Evolutionary conservation across 257 asterid species (phyloP).

Genomic region (Echium plantagineum): DNA sequence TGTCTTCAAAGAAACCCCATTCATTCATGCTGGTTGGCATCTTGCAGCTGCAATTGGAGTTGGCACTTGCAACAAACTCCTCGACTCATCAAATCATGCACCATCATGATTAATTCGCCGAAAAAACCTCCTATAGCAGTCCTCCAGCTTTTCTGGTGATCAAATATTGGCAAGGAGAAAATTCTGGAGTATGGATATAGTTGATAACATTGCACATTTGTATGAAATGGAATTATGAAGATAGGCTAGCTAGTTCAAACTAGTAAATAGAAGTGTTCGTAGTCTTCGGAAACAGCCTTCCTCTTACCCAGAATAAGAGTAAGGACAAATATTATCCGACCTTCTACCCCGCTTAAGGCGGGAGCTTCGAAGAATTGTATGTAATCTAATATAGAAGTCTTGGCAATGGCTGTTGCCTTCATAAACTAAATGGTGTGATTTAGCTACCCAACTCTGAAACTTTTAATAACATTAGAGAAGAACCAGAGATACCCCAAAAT

Average conservation of each 20-base stretch:
- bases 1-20: conserved; percentile 59
- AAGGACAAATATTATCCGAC: too few relatives aligned
- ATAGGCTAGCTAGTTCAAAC: neutral
- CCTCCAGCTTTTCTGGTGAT: neutral
- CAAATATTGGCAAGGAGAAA: neutral
- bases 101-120: conserved; percentile 34
- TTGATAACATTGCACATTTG: neutral
- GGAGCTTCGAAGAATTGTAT: too few relatives aligned
- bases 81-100: conserved; percentile 25
- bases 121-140: conserved; percentile 21
- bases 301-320: too few relatives aligned
- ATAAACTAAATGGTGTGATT: neutral
- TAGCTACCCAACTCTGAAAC: too few relatives aligned
- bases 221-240: neutral
- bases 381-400: neutral
- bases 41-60: conserved; percentile 90
- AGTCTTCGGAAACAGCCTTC: too few relatives aligned
- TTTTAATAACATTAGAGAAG: too few relatives aligned
- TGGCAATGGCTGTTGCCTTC: neutral
- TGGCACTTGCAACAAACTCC: conserved; percentile 70
- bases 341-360: too few relatives aligned
- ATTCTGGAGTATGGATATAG: neutral
- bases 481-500: too few relatives aligned
- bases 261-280: too few relatives aligned
- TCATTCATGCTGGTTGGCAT: conserved; percentile 88